Evolutionary conservation across 2,329 filamentous ascomycete genomes (phyloP).

Genomic region (Hyphodiscus sp.): DNA sequence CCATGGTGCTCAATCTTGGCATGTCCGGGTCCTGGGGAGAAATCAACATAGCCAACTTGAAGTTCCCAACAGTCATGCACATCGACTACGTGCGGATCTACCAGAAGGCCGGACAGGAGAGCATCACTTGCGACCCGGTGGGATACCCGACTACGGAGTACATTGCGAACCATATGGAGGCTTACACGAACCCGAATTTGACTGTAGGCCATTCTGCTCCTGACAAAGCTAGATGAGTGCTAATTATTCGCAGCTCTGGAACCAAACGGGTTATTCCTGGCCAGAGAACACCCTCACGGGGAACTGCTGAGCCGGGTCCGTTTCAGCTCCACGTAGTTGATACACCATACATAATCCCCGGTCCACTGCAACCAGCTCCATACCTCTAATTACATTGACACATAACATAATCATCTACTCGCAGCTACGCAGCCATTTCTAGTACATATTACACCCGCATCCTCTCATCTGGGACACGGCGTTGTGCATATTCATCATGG

Average conservation of each 20-base stretch:
- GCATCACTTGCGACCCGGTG: slow-evolving; percentile 48
- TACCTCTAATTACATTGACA: no score
- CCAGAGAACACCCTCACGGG: slow-evolving; percentile 2
- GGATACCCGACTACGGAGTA: slow-evolving; percentile 61
- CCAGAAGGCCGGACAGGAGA: slow-evolving; percentile 40
- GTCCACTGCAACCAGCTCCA: no score
- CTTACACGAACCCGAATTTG: slow-evolving; percentile 52
- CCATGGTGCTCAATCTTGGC: slow-evolving; percentile 46
- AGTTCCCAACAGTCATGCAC: slow-evolving; percentile 45
- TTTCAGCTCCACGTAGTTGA: no score
- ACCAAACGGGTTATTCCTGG: background rate
- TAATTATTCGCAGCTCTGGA: background rate
- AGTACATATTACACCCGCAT: no score
- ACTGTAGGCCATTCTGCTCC: slow-evolving; percentile 36
- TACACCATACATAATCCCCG: no score
- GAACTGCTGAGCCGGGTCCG: background rate
- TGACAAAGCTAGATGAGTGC: background rate
- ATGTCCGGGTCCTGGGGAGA: slow-evolving; percentile 43
- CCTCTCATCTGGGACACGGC: no score
- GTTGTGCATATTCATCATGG: no score
- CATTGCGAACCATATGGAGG: slow-evolving; percentile 52
- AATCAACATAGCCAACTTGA: slow-evolving; percentile 38
- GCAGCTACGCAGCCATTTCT: no score
- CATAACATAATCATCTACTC: no score
- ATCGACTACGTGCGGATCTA: slow-evolving; percentile 50